Conservation (phyloP, 2,329 filamentous ascomycete genomes). For the Lachnellula arida region DNA sequence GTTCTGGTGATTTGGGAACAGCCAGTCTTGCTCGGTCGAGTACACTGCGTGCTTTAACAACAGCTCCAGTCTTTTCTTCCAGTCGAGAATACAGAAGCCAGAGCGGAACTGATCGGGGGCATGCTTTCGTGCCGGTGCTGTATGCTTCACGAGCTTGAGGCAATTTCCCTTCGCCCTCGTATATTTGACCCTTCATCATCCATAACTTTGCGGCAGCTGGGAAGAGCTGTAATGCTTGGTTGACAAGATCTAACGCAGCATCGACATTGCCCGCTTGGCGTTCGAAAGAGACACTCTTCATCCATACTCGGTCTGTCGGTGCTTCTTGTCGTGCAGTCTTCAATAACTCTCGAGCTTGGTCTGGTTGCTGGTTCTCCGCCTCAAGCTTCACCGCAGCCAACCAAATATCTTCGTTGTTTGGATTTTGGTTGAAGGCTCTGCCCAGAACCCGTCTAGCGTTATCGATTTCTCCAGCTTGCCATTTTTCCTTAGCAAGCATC, state of each 20-base stretch:
- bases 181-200: slow-evolving; percentile 99
- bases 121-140: slow-evolving; percentile 79
- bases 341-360: slow-evolving; percentile 77
- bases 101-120: slow-evolving; percentile 75
- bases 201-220: slow-evolving; percentile 83
- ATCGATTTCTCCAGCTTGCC: slow-evolving; percentile 82
- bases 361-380: slow-evolving; percentile 78
- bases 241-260: slow-evolving; percentile 78
- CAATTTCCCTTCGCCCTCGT: slow-evolving; percentile 74
- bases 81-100: slow-evolving; percentile 87
- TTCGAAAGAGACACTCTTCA: slow-evolving; percentile 93
- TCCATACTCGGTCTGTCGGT: slow-evolving; percentile 93
- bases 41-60: slow-evolving; percentile 89
- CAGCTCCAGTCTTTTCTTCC: slow-evolving; percentile 77
- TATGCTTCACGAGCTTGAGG: slow-evolving; percentile 88
- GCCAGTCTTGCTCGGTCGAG: slow-evolving; percentile 87
- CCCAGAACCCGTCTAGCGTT: slow-evolving; percentile 81
- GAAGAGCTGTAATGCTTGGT: slow-evolving; percentile 81
- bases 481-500: slow-evolving; percentile 91
- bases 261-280: slow-evolving; percentile 76
- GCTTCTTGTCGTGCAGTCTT: slow-evolving; percentile 80
- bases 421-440: slow-evolving; percentile 89
- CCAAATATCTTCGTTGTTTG: slow-evolving; percentile 97
- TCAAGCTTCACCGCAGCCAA: slow-evolving; percentile 94
- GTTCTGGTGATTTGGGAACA: slow-evolving; percentile 74